Evolutionary conservation across 2,329 filamentous ascomycete genomes (phyloP), one percentile per base, ranked within the genome.

Genomic region (Cadophora sp.): DNA sequence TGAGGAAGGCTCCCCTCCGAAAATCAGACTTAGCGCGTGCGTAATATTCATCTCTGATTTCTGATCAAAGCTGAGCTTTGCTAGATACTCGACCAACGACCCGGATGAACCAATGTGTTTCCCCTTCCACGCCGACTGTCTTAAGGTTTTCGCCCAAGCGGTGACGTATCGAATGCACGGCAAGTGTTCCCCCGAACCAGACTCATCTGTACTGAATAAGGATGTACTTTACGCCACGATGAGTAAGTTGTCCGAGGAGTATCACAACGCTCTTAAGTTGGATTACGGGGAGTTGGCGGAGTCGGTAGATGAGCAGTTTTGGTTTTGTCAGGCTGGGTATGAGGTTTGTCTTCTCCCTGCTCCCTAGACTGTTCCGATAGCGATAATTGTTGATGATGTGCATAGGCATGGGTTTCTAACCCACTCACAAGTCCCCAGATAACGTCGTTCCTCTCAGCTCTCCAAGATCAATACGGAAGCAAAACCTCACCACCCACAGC

Each of bases 371-470:
- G 2, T 2, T 43, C 12, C 12, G 40, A 34, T 34, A 3, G 40
- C 2, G 5, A 3, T 2, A 14, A 11, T 3, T 31, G 19, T n/a
- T 55, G 6, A 34, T n/a, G 29, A 62, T 55, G n/a, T 37, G 16
- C 19, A 48, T 29, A 71, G 68, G 66, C 70, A 48, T 72, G 68
- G 67, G 58, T 71, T 24, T 62, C 64, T 16, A 67, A 71, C 43
- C 70, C 70, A 12, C 29, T 66, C 31, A 56, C 50, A 51, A 63
- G 48, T 31, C 50, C 58, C 12, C 65, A 66, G 19, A 53, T 66
- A 0, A 31, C 26, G 0, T 29, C 58, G 19, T 66, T 62, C 43
- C 60, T 66, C 19, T 14, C 46, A 34, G 22, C 16, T 0, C 1
- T 56, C 0, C 31, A 46, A 46, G 14, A 43, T 4, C 31, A 55